These are phyloP conservation scores for Zanthoxylum bungeanum DNA, from an alignment of 345 rosid genomes.

Conservation along the genomic window DNA sequence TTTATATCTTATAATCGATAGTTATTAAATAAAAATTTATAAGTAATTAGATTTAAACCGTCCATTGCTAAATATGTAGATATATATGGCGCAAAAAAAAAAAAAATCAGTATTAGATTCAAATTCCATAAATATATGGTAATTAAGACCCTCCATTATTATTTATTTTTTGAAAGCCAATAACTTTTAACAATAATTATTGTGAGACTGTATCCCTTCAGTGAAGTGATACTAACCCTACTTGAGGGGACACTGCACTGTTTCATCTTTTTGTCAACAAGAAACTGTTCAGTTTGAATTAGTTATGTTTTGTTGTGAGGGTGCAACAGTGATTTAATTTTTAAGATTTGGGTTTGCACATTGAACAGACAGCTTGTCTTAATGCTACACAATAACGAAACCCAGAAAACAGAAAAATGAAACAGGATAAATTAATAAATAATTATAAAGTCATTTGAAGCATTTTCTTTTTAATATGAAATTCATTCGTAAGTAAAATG, in stretches of 20 bases:
- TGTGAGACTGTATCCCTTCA: not conserved
- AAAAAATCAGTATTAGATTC: too few relatives aligned
- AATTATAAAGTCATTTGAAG: too few relatives aligned
- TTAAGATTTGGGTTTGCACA: not conserved
- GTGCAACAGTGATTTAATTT: constrained; percentile 3
- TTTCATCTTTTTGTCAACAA: not conserved
- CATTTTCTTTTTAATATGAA: too few relatives aligned
- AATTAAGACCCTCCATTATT: too few relatives aligned
- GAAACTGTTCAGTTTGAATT: constrained; percentile 8
- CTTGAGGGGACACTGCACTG: not conserved
- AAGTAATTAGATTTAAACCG: too few relatives aligned
- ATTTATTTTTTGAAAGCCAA: too few relatives aligned
- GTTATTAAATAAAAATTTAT: too few relatives aligned
- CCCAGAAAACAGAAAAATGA: not conserved
- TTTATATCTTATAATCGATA: too few relatives aligned
- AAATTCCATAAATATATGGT: not conserved
- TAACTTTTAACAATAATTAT: not conserved
- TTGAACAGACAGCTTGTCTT: not conserved
- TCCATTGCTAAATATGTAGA: too few relatives aligned
- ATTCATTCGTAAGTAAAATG: too few relatives aligned
- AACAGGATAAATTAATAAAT: too few relatives aligned
- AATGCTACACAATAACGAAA: not conserved
- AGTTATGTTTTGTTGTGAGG: not conserved
- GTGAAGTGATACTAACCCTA: not conserved
- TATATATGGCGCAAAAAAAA: too few relatives aligned